phyloP scores from a whole-genome alignment of 106 monocot species.

The Dactylorhiza incarnata region DNA sequence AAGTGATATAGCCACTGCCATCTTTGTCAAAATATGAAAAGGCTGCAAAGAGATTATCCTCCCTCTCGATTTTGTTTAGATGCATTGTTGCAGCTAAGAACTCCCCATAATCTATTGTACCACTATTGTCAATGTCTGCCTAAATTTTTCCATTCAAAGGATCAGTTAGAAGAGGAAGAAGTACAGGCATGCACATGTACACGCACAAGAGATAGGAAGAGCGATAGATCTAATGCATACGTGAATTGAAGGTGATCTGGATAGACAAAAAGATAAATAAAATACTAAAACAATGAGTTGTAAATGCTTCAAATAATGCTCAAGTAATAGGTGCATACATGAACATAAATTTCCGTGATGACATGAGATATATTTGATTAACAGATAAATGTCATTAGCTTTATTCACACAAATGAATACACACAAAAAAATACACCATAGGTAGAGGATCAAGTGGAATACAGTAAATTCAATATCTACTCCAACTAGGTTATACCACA shows the following conservation, averaged over 20 bases:
- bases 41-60: constrained; percentile 34
- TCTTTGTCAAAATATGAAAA: constrained; percentile 38
- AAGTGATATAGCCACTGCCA: constrained; percentile 38
- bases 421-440: too few species aligned
- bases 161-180: neutral
- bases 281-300: too few species aligned
- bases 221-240: neutral
- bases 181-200: neutral
- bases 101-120: constrained; percentile 33
- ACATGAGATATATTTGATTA: too few species aligned
- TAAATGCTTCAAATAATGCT: too few species aligned
- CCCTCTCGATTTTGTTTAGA: constrained; percentile 30
- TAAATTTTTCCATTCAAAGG: constrained; percentile 9
- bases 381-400: too few species aligned
- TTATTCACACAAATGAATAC: too few species aligned
- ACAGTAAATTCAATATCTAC: too few species aligned
- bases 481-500: too few species aligned
- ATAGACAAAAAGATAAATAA: too few species aligned
- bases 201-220: neutral
- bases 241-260: neutral
- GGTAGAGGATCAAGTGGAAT: too few species aligned
- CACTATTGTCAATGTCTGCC: constrained; percentile 36
- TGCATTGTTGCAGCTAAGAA: constrained; percentile 31
- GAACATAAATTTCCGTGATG: too few species aligned
- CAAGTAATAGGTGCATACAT: too few species aligned